These are phyloP conservation scores for Ophiostoma sp. DNA, from an alignment of 2,329 filamentous ascomycete genomes.

Conservation along the genomic window DNA sequence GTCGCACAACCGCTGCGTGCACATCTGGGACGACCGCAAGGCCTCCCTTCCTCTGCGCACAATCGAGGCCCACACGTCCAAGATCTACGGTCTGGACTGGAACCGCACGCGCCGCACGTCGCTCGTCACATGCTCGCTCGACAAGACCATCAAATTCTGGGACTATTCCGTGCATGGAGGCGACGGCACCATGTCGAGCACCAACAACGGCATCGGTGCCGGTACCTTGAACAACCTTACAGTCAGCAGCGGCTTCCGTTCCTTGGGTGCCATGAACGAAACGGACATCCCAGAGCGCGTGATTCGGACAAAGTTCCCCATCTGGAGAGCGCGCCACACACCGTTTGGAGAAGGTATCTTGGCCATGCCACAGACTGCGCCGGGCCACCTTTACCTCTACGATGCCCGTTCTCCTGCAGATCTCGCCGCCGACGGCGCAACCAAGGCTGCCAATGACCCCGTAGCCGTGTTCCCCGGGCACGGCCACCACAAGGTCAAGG, in stretches of 20 bases:
- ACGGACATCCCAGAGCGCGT: slow-evolving; percentile 65
- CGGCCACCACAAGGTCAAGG: slow-evolving; percentile 67
- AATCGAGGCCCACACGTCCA: slow-evolving; percentile 82
- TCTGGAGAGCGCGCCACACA: slow-evolving; percentile 86
- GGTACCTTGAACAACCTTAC: slow-evolving; percentile 38
- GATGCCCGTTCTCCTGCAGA: slow-evolving; percentile 47
- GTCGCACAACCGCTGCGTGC: slow-evolving; percentile 79
- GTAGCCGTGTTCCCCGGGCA: slow-evolving; percentile 57
- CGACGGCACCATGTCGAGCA: background rate
- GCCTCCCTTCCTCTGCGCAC: slow-evolving; percentile 72
- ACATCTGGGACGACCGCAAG: slow-evolving; percentile 85
- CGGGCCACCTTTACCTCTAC: slow-evolving; percentile 79
- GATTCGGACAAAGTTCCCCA: slow-evolving; percentile 76
- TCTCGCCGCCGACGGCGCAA: slow-evolving; percentile 39
- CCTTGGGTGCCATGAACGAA: slow-evolving; percentile 36
- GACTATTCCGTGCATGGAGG: slow-evolving; percentile 49
- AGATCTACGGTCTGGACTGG: slow-evolving; percentile 95
- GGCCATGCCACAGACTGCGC: slow-evolving; percentile 87
- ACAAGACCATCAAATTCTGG: slow-evolving; percentile 92
- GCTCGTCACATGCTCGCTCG: slow-evolving; percentile 81
- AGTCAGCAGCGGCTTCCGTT: slow-evolving; percentile 9
- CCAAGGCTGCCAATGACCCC: slow-evolving; percentile 36
- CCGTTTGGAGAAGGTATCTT: slow-evolving; percentile 82
- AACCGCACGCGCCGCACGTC: slow-evolving; percentile 68
- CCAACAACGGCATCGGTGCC: background rate